Conservation (phyloP, 345 rosid species). For the Kernera saxatilis region DNA sequence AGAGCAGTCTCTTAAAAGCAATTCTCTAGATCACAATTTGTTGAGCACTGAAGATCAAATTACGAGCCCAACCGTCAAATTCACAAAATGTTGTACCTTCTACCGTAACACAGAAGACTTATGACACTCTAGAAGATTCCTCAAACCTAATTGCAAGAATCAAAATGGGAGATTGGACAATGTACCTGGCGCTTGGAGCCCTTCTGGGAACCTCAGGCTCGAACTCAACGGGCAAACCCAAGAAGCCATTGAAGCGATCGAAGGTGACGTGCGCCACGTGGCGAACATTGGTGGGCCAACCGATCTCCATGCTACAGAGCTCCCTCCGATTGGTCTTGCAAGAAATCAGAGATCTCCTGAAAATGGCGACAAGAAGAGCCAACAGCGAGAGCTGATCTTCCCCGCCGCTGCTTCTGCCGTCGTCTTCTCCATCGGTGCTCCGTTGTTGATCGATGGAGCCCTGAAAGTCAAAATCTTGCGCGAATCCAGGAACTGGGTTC, state of each 20-base stretch:
- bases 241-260: constrained; percentile 89
- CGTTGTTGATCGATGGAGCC: constrained; percentile 17
- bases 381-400: constrained; percentile 68
- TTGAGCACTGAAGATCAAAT: not conserved
- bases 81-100: not conserved
- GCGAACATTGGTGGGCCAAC: constrained; percentile 73
- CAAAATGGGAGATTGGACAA: not conserved
- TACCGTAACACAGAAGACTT: not conserved
- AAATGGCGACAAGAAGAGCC: constrained; percentile 58
- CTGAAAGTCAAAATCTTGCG: constrained; percentile 29
- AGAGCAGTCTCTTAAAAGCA: not conserved
- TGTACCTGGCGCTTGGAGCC: constrained; percentile 90
- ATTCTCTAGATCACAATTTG: not conserved
- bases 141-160: not conserved
- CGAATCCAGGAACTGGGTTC: constrained; percentile 2
- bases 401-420: constrained; percentile 3
- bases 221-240: constrained; percentile 85
- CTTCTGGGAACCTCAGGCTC: constrained; percentile 82
- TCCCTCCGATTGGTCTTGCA: constrained; percentile 56
- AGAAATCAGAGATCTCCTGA: constrained; percentile 66
- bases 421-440: constrained; percentile 3
- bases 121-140: not conserved
- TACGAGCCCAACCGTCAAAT: not conserved
- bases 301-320: constrained; percentile 75
- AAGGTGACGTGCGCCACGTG: constrained; percentile 94